Evolutionary conservation across 1,284 basidiomycete species (phyloP), one percentile per base, ranked within the genome.

Genomic region (Marasmius fiardii): DNA sequence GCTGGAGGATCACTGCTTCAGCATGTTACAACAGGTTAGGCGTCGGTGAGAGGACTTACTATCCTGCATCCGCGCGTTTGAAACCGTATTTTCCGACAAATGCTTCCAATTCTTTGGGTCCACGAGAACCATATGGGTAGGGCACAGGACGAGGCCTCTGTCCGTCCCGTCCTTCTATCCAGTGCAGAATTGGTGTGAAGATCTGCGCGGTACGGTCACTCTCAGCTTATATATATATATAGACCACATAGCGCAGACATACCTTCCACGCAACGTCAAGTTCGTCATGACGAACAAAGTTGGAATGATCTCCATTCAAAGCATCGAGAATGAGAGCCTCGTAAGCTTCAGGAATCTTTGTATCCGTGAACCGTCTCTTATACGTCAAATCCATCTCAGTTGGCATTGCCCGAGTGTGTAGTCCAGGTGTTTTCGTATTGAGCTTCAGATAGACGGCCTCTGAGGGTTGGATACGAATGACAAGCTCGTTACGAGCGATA

Each of bases 321-420:
- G 92, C 91, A 67, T 96, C 93, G 59, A 95, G 79, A 65, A 96
- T 93, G 55, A 96, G 83, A 18, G 88, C 87, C 74, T 97, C 94
- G 71, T 97, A 97, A 33, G 95, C 94, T 76, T 95, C 93, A 23
- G 95, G 95, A 59, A 97, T 95, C 71, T 89, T 88, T 55, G 85
- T 75, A 58, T 95, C 93, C 39, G 83, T 77, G 78, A 97, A 98
- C 51, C 95, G 86, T 59, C 90, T 81, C 83, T 96, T 95, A 82
- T 98, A 98, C 21, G 95, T 95, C 65, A 98, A 74, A 75, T 98
- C 95, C 88, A 98, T 95, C 74, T 98, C 95, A 48, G 90, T 92
- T 37, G 94, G 93, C 57, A 98, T 83, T 44, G 92, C 92, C 50
- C 92, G 86, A 58, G 93, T 95, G 66, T 88, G 78, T 61, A 97